These are phyloP conservation scores for Penicillium taxi DNA, from an alignment of 495 filamentous ascomycete genomes.

Conservation along the genomic window DNA sequence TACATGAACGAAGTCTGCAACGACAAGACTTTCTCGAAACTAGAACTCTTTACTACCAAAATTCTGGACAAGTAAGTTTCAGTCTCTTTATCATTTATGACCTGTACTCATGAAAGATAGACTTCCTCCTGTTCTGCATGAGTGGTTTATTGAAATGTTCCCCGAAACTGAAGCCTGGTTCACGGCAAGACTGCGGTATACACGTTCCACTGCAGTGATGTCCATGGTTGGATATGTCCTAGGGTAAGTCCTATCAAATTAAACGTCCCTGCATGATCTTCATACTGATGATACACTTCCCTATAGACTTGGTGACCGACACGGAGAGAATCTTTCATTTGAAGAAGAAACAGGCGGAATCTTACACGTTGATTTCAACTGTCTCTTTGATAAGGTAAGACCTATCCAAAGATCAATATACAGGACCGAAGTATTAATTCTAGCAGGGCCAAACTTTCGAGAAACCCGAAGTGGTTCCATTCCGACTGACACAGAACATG, in stretches of 20 bases:
- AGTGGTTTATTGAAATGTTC: constrained; percentile 95
- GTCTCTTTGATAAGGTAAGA: constrained; percentile 84
- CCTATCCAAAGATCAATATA: no score
- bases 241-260: constrained; percentile 38
- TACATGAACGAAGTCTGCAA: constrained; percentile 52
- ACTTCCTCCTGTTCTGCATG: constrained; percentile 76
- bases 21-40: constrained; percentile 37
- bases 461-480: constrained; percentile 92
- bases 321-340: constrained; percentile 94
- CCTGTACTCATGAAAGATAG: constrained; percentile 15
- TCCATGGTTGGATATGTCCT: constrained; percentile 94
- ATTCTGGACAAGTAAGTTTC: constrained; percentile 42
- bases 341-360: constrained; percentile 91
- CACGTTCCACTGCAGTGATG: constrained; percentile 92
- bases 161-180: constrained; percentile 91
- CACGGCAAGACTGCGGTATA: constrained; percentile 79
- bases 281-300: constrained; percentile 5
- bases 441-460: constrained; percentile 74
- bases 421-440: constrained; percentile 3
- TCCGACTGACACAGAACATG: constrained; percentile 98
- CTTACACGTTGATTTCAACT: constrained; percentile 99
- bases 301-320: constrained; percentile 79
- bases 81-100: not conserved
- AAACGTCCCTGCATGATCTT: not conserved
- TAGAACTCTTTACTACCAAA: constrained; percentile 59